phyloP scores from a whole-genome alignment of 2,329 filamentous ascomycete species.

The Ambrosiella cleistominuta region DNA sequence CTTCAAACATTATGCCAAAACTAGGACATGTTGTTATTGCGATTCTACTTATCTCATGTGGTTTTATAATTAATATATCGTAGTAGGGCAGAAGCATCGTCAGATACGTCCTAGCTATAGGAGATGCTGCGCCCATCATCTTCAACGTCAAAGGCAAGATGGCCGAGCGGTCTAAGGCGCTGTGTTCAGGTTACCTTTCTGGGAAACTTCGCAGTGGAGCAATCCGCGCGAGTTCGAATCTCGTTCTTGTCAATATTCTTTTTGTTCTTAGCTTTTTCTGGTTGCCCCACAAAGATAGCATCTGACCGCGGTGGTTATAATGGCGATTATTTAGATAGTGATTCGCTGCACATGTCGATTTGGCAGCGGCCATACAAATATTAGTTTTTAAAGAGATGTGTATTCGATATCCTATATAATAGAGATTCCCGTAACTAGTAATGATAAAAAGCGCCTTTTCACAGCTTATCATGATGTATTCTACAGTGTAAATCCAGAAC shows the following conservation, averaged over 20 bases:
- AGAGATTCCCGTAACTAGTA: too few relatives aligned
- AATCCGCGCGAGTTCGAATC: slow-evolving; percentile 13
- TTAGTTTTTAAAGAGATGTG: not conserved
- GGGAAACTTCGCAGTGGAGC: slow-evolving; percentile 9
- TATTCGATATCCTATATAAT: too few relatives aligned
- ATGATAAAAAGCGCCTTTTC: too few relatives aligned
- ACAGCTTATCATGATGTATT: not conserved
- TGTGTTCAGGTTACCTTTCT: slow-evolving; percentile 7
- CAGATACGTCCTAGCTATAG: too few relatives aligned
- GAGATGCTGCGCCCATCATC: too few relatives aligned
- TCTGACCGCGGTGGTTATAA: too few relatives aligned
- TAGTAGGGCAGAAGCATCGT: too few relatives aligned
- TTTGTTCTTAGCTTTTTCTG: not conserved
- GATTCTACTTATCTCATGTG: too few relatives aligned
- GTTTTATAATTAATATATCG: too few relatives aligned
- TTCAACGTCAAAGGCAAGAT: slow-evolving; percentile 10
- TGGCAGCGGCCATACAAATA: not conserved
- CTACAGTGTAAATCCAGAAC: not conserved
- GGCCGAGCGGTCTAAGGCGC: slow-evolving; percentile 10
- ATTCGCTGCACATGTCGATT: not conserved
- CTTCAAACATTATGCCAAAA: not conserved
- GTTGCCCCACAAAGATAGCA: not conserved
- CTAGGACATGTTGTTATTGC: too few relatives aligned
- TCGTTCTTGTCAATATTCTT: slow-evolving; percentile 20
- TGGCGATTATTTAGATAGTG: too few relatives aligned